Evolutionary conservation across 2,329 filamentous ascomycete species (phyloP).

Genomic region (Alternaria sp.): DNA sequence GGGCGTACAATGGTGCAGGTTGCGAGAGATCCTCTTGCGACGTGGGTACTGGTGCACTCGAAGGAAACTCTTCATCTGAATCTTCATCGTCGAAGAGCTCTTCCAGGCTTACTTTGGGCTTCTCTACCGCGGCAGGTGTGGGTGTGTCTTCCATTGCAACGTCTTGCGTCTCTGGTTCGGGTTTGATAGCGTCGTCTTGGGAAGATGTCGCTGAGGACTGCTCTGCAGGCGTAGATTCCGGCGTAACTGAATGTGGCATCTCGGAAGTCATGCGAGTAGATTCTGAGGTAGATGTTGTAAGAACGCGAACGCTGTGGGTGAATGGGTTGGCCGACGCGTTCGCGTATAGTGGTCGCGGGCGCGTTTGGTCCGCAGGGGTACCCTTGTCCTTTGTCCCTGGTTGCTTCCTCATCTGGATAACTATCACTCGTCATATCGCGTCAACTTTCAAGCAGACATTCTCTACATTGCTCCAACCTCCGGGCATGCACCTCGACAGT

Average conservation of each 20-base stretch:
- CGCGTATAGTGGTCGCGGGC: conserved; percentile 30
- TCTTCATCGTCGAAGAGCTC: conserved; percentile 68
- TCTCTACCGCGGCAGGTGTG: conserved; percentile 40
- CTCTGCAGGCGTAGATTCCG: conserved; percentile 51
- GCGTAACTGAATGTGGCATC: conserved; percentile 60
- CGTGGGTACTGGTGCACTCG: conserved; percentile 60
- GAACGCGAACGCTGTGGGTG: conserved; percentile 11
- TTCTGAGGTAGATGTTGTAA: conserved; percentile 10
- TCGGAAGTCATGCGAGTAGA: conserved; percentile 16
- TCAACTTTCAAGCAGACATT: conserved; percentile 9
- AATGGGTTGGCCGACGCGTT: conserved; percentile 27
- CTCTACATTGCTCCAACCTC: conserved; percentile 1
- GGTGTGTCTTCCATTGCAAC: conserved; percentile 44
- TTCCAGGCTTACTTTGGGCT: conserved; percentile 58
- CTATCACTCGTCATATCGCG: conserved; percentile 21
- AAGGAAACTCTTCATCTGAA: conserved; percentile 66
- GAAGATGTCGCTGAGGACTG: conserved; percentile 49
- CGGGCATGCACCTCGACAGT: conserved; percentile 16
- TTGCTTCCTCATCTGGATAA: conserved; percentile 25
- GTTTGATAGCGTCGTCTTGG: conserved; percentile 49
- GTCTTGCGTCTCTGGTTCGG: conserved; percentile 42
- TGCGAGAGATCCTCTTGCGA: conserved; percentile 53
- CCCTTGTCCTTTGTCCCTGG: conserved; percentile 15
- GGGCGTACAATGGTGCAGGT: conserved; percentile 52
- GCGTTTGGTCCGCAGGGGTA: conserved; percentile 29